Percentiles rank a stretch among this genome's conserved stretches.
These are phyloP conservation scores for Irpex sp. DNA, from an alignment of 1,284 basidiomycete genomes.

Conservation along the genomic window DNA sequence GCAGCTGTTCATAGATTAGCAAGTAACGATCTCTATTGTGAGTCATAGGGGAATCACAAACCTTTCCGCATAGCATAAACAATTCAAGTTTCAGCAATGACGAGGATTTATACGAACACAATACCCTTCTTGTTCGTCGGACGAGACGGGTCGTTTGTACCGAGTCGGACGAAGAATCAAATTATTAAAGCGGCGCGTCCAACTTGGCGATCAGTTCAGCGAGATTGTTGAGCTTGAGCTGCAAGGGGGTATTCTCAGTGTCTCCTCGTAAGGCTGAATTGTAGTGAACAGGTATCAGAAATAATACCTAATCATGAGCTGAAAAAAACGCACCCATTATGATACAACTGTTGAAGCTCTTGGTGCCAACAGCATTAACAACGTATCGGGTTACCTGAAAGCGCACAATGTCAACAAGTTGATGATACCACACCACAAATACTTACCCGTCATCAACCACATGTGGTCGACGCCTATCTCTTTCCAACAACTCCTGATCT, in stretches of 20 bases:
- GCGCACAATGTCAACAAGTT: not conserved
- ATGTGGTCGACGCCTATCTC: slow-evolving; percentile 24
- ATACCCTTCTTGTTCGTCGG: slow-evolving; percentile 84
- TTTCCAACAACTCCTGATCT: slow-evolving; percentile 24
- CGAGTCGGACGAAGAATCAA: slow-evolving; percentile 88
- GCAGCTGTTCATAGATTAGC: slow-evolving; percentile 42
- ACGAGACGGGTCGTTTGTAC: slow-evolving; percentile 51
- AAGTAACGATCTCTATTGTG: slow-evolving; percentile 4
- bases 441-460: slow-evolving; percentile 28
- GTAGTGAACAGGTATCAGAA: slow-evolving; percentile 10
- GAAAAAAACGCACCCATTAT: slow-evolving; percentile 78
- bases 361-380: slow-evolving; percentile 87
- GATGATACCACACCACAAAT: not conserved
- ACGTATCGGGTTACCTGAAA: slow-evolving; percentile 63
- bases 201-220: slow-evolving; percentile 94
- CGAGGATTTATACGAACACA: slow-evolving; percentile 90
- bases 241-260: slow-evolving; percentile 86
- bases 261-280: slow-evolving; percentile 72
- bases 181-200: slow-evolving; percentile 89
- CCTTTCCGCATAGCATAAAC: slow-evolving; percentile 98
- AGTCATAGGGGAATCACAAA: slow-evolving; percentile 22
- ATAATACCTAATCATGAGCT: slow-evolving; percentile 3
- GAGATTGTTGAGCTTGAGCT: slow-evolving; percentile 88
- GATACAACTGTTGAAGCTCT: slow-evolving; percentile 93
- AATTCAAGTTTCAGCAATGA: slow-evolving; percentile 92